Conservation (phyloP, 1,284 basidiomycete species). For the Fomitiporia mediterranea region DNA sequence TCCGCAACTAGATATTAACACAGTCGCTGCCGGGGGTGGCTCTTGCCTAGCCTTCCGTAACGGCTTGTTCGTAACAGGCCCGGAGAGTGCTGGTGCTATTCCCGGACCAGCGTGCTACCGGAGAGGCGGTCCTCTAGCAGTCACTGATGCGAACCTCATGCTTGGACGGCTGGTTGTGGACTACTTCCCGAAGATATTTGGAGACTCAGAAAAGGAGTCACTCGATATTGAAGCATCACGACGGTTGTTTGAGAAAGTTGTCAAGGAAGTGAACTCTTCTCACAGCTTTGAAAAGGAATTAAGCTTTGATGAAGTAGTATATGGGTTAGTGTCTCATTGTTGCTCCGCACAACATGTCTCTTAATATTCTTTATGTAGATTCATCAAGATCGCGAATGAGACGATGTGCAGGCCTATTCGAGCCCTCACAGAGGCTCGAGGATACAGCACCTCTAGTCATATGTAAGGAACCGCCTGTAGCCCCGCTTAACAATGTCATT, state of each 20-base stretch:
- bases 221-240: constrained; percentile 69
- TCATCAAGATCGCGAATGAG: constrained; percentile 91
- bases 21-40: constrained; percentile 85
- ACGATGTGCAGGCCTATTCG: constrained; percentile 93
- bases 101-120: constrained; percentile 83
- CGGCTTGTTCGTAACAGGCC: constrained; percentile 79
- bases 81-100: constrained; percentile 79
- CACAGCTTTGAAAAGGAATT: constrained; percentile 51
- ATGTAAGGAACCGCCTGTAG: constrained; percentile 48
- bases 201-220: constrained; percentile 77
- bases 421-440: constrained; percentile 86
- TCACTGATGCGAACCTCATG: constrained; percentile 84
- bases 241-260: constrained; percentile 60
- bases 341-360: neutral
- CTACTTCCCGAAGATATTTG: constrained; percentile 87
- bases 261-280: constrained; percentile 61
- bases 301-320: constrained; percentile 82
- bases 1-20: constrained; percentile 86
- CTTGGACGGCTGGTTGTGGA: constrained; percentile 80
- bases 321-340: constrained; percentile 50
- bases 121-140: constrained; percentile 80
- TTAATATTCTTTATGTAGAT: constrained; percentile 40
- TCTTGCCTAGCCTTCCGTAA: constrained; percentile 79
- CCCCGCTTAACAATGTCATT: too few species aligned
- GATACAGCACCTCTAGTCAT: constrained; percentile 81